Conservation (phyloP, 2,329 filamentous ascomycete species). For the Acephala macrosclerotiorum region DNA sequence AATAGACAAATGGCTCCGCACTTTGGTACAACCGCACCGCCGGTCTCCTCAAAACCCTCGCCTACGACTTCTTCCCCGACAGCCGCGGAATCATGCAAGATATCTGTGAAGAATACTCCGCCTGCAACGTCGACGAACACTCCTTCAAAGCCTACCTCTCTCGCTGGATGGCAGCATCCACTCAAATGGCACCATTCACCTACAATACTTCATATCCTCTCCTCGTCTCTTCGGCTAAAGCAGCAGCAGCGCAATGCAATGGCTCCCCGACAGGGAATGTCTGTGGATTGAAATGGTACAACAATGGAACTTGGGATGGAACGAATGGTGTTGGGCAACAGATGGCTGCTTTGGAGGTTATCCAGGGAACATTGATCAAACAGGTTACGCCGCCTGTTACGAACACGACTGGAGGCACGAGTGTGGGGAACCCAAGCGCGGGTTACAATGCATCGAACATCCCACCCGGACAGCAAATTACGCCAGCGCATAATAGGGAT, state of each 20-base stretch:
- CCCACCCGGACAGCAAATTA: slow-evolving; percentile 9
- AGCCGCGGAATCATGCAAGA: slow-evolving; percentile 65
- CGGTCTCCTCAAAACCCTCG: slow-evolving; percentile 59
- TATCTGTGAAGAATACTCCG: slow-evolving; percentile 65
- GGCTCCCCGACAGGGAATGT: slow-evolving; percentile 63
- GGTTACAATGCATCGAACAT: slow-evolving; percentile 31
- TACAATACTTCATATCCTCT: slow-evolving; percentile 59
- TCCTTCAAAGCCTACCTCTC: slow-evolving; percentile 71
- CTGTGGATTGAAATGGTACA: slow-evolving; percentile 68
- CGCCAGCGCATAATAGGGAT: slow-evolving; percentile 44
- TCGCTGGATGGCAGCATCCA: slow-evolving; percentile 67
- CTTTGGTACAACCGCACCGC: slow-evolving; percentile 66
- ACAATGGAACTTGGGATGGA: slow-evolving; percentile 62
- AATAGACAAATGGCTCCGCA: slow-evolving; percentile 49
- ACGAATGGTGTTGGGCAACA: slow-evolving; percentile 71
- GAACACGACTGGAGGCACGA: slow-evolving; percentile 63
- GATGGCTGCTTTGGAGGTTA: slow-evolving; percentile 73
- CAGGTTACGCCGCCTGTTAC: slow-evolving; percentile 50
- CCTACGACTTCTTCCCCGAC: slow-evolving; percentile 61
- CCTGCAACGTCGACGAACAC: slow-evolving; percentile 67
- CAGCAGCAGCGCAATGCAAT: slow-evolving; percentile 64
- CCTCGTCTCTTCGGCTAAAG: slow-evolving; percentile 61
- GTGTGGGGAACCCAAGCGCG: slow-evolving; percentile 47
- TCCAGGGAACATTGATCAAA: slow-evolving; percentile 65
- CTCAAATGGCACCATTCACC: slow-evolving; percentile 70